A percentile compares a stretch with the other conserved stretches of the same genome.
These are phyloP conservation scores for Chlamydomonas eustigma DNA, from an alignment of 139 green algal species.

Conservation along the genomic window DNA sequence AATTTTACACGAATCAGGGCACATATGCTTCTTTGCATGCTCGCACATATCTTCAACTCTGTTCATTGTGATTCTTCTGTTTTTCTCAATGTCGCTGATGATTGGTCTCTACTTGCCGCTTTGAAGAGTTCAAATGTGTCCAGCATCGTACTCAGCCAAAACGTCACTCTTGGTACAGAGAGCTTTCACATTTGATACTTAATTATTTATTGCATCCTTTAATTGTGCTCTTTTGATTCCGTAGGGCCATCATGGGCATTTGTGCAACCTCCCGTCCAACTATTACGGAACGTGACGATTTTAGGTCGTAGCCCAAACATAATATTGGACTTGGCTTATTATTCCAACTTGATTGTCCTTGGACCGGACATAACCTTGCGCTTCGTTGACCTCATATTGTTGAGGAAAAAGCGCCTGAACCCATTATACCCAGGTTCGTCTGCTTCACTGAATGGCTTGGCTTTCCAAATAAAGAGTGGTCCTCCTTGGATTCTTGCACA, in stretches of 20 bases:
- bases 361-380: not conserved
- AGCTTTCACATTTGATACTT: too few species aligned
- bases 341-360: not conserved
- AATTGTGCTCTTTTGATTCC: too few species aligned
- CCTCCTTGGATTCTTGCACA: not conserved
- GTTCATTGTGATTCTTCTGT: too few species aligned
- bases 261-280: not conserved
- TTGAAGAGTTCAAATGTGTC: too few species aligned
- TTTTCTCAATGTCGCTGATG: too few species aligned
- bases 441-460: not conserved
- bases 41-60: too few species aligned
- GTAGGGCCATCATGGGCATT: not conserved
- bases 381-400: not conserved
- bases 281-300: not conserved
- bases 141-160: too few species aligned
- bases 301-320: not conserved
- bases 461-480: not conserved
- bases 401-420: not conserved
- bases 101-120: too few species aligned
- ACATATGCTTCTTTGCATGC: too few species aligned
- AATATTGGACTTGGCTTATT: not conserved
- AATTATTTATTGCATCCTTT: too few species aligned
- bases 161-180: too few species aligned
- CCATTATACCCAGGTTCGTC: not conserved
- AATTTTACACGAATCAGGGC: too few species aligned